Conservation (phyloP, 2,329 filamentous ascomycete genomes). For the Amylocarpus encephaloides region DNA sequence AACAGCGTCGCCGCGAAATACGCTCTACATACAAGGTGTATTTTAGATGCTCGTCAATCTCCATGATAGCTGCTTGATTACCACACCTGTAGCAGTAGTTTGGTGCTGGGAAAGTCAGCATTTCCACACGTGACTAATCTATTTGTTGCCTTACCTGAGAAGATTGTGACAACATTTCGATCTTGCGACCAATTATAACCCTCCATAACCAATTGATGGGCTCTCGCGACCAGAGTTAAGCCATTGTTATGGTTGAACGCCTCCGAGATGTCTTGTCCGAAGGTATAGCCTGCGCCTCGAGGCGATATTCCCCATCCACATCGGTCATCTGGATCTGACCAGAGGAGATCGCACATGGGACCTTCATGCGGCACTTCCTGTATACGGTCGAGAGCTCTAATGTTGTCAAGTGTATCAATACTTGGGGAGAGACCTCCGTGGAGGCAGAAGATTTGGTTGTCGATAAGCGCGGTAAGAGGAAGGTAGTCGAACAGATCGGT, state of each 20-base stretch:
- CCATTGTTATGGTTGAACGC: conserved; percentile 99
- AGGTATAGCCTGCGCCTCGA: conserved; percentile 89
- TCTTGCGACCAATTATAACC: conserved; percentile 99
- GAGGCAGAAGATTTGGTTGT: conserved; percentile 98
- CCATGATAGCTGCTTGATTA: conserved; percentile 99
- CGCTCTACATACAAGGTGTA: conserved; percentile 86
- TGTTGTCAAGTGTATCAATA: conserved; percentile 93
- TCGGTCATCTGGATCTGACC: conserved; percentile 96
- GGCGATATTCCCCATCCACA: conserved; percentile 96
- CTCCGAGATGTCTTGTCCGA: conserved; percentile 95
- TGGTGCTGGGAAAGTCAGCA: conserved; percentile 47
- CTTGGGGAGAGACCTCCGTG: conserved; percentile 95
- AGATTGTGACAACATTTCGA: conserved; percentile 96
- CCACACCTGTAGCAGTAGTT: conserved; percentile 99
- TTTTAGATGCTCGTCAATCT: conserved; percentile 98
- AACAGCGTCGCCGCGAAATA: neutral
- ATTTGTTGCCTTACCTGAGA: conserved; percentile 62
- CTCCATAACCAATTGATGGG: conserved; percentile 98
- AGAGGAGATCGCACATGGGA: conserved; percentile 95
- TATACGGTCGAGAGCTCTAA: conserved; percentile 88
- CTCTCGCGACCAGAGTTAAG: conserved; percentile 87
- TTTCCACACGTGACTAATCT: neutral
- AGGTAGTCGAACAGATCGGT: conserved; percentile 99
- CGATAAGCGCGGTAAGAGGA: conserved; percentile 91
- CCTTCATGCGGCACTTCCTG: conserved; percentile 98